These are phyloP conservation scores for Ilex paraguariensis DNA, from an alignment of 305 asterid species.

Conservation along the genomic window DNA sequence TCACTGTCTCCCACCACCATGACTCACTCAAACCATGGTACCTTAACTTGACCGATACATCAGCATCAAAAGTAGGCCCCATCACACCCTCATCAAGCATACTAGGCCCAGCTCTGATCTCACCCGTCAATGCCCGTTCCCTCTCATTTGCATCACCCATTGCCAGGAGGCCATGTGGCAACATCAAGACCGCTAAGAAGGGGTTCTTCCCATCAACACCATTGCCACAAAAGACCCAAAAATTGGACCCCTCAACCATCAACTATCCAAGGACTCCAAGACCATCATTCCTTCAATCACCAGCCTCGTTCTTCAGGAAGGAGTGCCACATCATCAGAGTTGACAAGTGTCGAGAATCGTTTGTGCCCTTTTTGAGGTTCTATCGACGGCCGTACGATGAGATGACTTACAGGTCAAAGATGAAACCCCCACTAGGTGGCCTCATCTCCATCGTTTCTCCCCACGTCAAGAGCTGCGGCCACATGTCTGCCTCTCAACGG, in stretches of 20 bases:
- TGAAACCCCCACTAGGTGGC: constrained; percentile 89
- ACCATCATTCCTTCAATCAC: constrained; percentile 80
- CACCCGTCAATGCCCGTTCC: constrained; percentile 79
- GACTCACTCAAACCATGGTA: constrained; percentile 92
- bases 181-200: constrained; percentile 26
- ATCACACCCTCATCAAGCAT: constrained; percentile 14
- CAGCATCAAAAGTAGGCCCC: constrained; percentile 60
- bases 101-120: constrained; percentile 57
- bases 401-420: constrained; percentile 81
- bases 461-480: constrained; percentile 52
- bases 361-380: constrained; percentile 51
- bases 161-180: constrained; percentile 49
- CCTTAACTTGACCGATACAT: constrained; percentile 57
- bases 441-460: constrained; percentile 82
- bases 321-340: constrained; percentile 31
- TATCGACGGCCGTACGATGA: constrained; percentile 84
- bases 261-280: constrained; percentile 67
- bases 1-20: constrained; percentile 76
- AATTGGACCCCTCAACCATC: constrained; percentile 41
- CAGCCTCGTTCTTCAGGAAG: constrained; percentile 66
- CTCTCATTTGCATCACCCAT: constrained; percentile 85
- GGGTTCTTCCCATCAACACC: constrained; percentile 87
- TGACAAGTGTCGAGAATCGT: constrained; percentile 47
- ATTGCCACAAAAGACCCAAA: constrained; percentile 73
- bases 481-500: constrained; percentile 73